Base-by-base conservation (phyloP, 257 asterid species). In the Misopates orontium region DNA sequence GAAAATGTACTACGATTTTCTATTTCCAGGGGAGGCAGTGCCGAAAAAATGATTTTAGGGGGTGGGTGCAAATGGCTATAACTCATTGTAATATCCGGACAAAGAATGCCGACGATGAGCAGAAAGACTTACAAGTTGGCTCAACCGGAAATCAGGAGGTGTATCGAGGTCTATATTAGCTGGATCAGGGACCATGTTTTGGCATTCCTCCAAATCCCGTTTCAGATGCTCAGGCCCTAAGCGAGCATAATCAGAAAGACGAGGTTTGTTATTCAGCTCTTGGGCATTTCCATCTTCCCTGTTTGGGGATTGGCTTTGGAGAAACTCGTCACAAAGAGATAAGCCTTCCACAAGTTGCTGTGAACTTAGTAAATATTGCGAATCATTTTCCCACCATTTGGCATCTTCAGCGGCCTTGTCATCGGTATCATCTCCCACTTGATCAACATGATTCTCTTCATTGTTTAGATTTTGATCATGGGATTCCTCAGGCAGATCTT, bases 341-440 rank as follows among this genome's bases (percentile, higher is more conserved):
- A 93, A 73, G 56, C 85, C 97, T 80, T 93, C 99, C 5, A 85
- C 95, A 14, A 93, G 95, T 68, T 93, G 96, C 82, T 93, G 97
- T 1, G 99, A 90, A 68, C 73, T 84, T 44, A 93, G 73, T 71
- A 90, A 65, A 73, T 48, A 71, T 24, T 84, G 96, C 3, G 96
- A 83, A 64, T 86, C 96, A 31, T 85, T 72, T 64, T 87, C 96
- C 99, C 92, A 86, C 97, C 95, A 87, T 73, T 80, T 79, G 21
- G 68, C 52, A 13, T 83, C 85, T 44, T 85, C 91, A 4, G 62
- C 87, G 70, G 58, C 70, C 19, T 77, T 91, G 19, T 68, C 75
- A 0, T 76, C 84, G 19, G 47, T 64, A 64, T 76, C 58, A 18
- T 68, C 76, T 54, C 19, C 84, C 51, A 54, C 47, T 53, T 66